These are phyloP conservation scores for Nakazawaea sp. DNA, from an alignment of 805 yeast species.

Conservation along the genomic window DNA sequence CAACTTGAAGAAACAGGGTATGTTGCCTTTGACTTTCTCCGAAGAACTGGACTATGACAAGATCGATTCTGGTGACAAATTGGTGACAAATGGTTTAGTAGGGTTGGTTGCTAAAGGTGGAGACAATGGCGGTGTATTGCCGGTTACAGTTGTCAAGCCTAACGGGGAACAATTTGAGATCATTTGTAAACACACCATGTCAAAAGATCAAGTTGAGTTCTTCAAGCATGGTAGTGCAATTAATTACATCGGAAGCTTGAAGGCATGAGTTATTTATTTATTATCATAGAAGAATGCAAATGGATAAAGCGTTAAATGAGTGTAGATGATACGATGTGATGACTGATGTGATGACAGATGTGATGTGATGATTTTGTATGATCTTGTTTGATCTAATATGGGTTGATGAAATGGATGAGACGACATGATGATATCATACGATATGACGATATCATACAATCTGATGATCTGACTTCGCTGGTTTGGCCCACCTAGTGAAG, in stretches of 20 bases:
- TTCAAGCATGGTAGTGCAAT: constrained; percentile 98
- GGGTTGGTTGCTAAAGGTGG: constrained; percentile 81
- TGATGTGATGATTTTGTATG: too few species aligned
- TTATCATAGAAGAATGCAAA: not conserved
- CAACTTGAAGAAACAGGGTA: constrained; percentile 95
- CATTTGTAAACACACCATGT: constrained; percentile 90
- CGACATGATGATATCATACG: too few species aligned
- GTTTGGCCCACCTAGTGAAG: not conserved
- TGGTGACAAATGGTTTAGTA: constrained; percentile 66
- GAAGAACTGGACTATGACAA: constrained; percentile 84
- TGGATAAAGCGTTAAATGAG: too few species aligned
- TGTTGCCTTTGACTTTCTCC: constrained; percentile 91
- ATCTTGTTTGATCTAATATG: too few species aligned
- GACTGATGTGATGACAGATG: too few species aligned
- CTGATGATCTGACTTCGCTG: too few species aligned
- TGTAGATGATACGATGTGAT: too few species aligned
- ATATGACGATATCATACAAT: too few species aligned
- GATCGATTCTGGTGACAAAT: constrained; percentile 67
- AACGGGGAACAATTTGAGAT: constrained; percentile 67
- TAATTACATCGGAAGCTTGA: constrained; percentile 56
- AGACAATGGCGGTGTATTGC: constrained; percentile 77
- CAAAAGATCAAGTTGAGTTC: constrained; percentile 90
- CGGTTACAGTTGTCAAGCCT: constrained; percentile 64
- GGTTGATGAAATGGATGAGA: too few species aligned
- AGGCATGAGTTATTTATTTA: constrained; percentile 12